phyloP scores from a whole-genome alignment of 2,329 filamentous ascomycete species.

The Microsporum ferrugineum region DNA sequence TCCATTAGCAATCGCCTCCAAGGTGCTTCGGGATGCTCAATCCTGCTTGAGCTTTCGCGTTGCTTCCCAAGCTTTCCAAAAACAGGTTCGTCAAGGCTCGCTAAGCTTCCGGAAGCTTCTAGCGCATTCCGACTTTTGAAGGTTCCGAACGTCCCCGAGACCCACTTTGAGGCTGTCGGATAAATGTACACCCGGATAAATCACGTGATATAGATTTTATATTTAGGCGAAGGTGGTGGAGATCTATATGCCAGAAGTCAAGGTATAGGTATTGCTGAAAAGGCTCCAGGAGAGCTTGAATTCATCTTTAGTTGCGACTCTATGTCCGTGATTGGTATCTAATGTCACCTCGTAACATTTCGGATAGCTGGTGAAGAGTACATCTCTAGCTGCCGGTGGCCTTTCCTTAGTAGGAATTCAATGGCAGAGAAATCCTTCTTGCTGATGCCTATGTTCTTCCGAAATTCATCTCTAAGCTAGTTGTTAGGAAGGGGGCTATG shows the following conservation, averaged over 20 bases:
- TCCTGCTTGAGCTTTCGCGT: background rate
- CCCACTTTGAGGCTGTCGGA: background rate
- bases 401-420: constrained; percentile 74
- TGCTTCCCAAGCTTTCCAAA: background rate
- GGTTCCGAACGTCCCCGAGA: background rate
- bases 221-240: background rate
- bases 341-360: constrained; percentile 45
- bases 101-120: background rate
- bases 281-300: background rate
- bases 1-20: background rate
- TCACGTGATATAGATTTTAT: background rate
- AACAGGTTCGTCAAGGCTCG: background rate
- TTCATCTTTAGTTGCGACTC: background rate
- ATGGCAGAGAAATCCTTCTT: constrained; percentile 80
- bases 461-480: constrained; percentile 60
- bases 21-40: background rate
- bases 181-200: background rate
- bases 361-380: constrained; percentile 72
- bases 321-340: background rate
- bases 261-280: background rate
- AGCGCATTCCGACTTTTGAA: background rate
- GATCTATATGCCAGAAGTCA: background rate
- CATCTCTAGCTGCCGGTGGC: constrained; percentile 66
- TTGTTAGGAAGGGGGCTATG: background rate
- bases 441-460: constrained; percentile 54